Conservation (phyloP, 768 basidiomycete species). For the Auricularia sp. region DNA sequence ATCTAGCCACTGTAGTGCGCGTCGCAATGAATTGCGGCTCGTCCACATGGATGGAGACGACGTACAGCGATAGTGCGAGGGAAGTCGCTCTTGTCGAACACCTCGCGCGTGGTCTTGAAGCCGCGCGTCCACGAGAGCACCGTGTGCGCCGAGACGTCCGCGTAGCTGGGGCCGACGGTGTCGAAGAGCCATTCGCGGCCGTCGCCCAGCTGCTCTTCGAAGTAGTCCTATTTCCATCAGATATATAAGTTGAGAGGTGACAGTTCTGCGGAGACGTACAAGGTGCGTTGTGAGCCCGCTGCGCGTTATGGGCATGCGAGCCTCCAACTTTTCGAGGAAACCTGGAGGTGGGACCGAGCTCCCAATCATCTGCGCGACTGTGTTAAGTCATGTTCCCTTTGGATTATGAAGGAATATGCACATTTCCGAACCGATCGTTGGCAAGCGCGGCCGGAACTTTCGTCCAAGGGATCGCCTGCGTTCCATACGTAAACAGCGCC, state of each 20-base stretch:
- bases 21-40: neutral
- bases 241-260: neutral
- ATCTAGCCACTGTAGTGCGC: slow-evolving; percentile 35
- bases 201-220: slow-evolving; percentile 39
- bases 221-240: slow-evolving; percentile 18
- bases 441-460: slow-evolving; percentile 36
- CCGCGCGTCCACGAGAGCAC: slow-evolving; percentile 34
- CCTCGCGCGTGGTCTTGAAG: slow-evolving; percentile 25
- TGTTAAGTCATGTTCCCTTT: neutral
- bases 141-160: slow-evolving; percentile 45
- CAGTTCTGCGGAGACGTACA: slow-evolving; percentile 22
- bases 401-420: neutral
- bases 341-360: slow-evolving; percentile 24
- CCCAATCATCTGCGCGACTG: slow-evolving; percentile 16
- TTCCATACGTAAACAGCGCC: slow-evolving; percentile 32
- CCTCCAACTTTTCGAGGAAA: slow-evolving; percentile 23
- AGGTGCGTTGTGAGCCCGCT: slow-evolving; percentile 39
- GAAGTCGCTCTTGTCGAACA: slow-evolving; percentile 31
- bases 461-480: slow-evolving; percentile 38
- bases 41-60: slow-evolving; percentile 3
- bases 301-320: slow-evolving; percentile 21
- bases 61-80: slow-evolving; percentile 35
- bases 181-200: slow-evolving; percentile 50
- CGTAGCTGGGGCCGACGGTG: slow-evolving; percentile 40
- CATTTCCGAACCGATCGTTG: slow-evolving; percentile 30